A percentile compares a stretch with the other conserved stretches of the same genome.
These are phyloP conservation scores for Meyerozyma athensensis DNA, from an alignment of 1,139 yeast genomes.

Conservation along the genomic window DNA sequence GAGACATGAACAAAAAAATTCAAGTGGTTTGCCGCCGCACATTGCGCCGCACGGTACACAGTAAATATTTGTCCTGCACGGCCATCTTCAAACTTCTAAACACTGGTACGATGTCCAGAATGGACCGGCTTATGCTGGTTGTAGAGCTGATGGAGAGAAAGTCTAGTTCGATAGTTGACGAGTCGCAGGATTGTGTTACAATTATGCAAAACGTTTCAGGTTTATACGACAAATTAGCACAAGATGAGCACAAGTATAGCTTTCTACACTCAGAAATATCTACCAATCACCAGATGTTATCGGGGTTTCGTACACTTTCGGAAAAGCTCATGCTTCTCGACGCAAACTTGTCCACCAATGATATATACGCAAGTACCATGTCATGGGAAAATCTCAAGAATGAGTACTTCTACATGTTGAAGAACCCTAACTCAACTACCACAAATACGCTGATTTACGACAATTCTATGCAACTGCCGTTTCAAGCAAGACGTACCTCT, in stretches of 20 bases:
- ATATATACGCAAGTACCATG: constrained; percentile 37
- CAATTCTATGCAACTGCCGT: not conserved
- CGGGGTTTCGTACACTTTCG: constrained; percentile 26
- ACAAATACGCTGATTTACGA: not conserved
- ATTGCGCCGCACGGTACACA: not conserved
- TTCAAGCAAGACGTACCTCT: constrained; percentile 10
- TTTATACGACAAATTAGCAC: not conserved
- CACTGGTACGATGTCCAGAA: not conserved
- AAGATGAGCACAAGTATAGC: not conserved
- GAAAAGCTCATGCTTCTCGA: constrained; percentile 34
- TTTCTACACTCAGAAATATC: not conserved
- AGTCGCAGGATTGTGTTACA: not conserved
- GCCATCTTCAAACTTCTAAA: not conserved
- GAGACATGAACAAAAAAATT: constrained; percentile 3
- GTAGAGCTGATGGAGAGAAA: constrained; percentile 2
- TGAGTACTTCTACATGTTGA: constrained; percentile 31
- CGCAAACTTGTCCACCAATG: constrained; percentile 28
- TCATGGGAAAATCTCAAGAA: constrained; percentile 45
- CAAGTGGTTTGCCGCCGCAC: not conserved
- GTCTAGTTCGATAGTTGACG: not conserved
- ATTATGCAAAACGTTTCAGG: not conserved
- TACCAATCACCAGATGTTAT: constrained; percentile 19
- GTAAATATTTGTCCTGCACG: constrained; percentile 4
- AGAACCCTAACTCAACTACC: constrained; percentile 2
- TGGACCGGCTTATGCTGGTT: constrained; percentile 3